Conservation (phyloP, 352 stramenopile genomes). For the Globisporangium nodosum region DNA sequence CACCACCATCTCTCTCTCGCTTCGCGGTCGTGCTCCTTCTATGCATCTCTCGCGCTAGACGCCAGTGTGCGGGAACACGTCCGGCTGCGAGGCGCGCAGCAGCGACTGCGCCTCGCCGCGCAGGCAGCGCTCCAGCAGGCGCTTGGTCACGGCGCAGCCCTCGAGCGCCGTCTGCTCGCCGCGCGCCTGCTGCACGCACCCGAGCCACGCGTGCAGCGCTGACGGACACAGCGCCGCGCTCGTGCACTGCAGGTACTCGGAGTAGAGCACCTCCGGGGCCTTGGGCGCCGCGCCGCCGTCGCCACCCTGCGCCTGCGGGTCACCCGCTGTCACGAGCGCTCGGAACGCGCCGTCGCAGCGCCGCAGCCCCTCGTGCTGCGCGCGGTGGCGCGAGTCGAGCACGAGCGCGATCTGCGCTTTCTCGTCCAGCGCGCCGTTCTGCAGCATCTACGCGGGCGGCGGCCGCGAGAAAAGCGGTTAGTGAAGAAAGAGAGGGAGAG, state of each 20-base stretch:
- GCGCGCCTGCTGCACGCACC: slow-evolving; percentile 42
- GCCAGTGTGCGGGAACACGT: slow-evolving; percentile 39
- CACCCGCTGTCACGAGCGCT: slow-evolving; percentile 29
- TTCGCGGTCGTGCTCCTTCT: neutral
- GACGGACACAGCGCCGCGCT: slow-evolving; percentile 43
- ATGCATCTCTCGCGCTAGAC: neutral
- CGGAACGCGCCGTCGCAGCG: slow-evolving; percentile 49
- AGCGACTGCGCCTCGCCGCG: slow-evolving; percentile 56
- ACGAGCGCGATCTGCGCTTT: slow-evolving; percentile 36
- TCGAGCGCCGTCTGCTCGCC: slow-evolving; percentile 29
- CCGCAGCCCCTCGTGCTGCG: slow-evolving; percentile 43
- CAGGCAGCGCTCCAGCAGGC: slow-evolving; percentile 72
- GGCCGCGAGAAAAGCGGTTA: neutral
- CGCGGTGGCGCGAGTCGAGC: slow-evolving; percentile 25
- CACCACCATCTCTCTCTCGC: neutral
- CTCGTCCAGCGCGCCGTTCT: slow-evolving; percentile 32
- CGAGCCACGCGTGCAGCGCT: slow-evolving; percentile 43
- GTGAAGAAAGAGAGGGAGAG: neutral
- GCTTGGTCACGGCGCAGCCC: slow-evolving; percentile 45
- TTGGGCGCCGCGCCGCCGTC: slow-evolving; percentile 17
- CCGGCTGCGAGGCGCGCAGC: slow-evolving; percentile 51
- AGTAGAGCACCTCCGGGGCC: slow-evolving; percentile 41
- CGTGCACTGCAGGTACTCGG: slow-evolving; percentile 58
- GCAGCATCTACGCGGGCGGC: slow-evolving; percentile 26
- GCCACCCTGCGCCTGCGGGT: slow-evolving; percentile 10